Base-by-base conservation (phyloP, 169 alveolate genomes). In the Plasmodium falciparum region DNA sequence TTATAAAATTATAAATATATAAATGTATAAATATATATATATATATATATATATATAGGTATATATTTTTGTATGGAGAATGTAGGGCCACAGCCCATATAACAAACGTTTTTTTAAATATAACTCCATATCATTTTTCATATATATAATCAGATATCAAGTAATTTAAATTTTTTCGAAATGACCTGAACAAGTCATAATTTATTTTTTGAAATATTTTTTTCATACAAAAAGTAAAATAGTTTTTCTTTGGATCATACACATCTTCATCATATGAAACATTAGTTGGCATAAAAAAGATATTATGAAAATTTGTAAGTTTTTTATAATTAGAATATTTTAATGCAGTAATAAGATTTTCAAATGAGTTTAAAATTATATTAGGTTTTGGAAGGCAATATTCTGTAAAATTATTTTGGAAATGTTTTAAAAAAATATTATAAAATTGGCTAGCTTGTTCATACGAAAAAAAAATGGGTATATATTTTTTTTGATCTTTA, bases 101-200 rank as follows among this genome's bases (percentile, higher is more conserved):
- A 39, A 39, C 2, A 39, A 2, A 39, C 8, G 2, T 39, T 3
- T 39, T 39, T 3, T 39, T 39, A 39, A 5, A 39, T 39, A 2
- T 5, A 39, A 39, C 47, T 39, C 47, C 47, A 39, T 39, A 39
- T 39, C 47, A 39, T 39, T 39, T 39, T 8, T 61, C 65, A 67
- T 78, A 66, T 73, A 78, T 15, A 78, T 78, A 78, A 67, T 78
- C 89, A 33, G 70, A 15, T 66, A 78, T 78, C 54, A 78, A 59
- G 63, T 78, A 78, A 59, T 78, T 78, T 43, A 78, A 13, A 70
- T 78, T 78, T 78, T 78, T 78, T 39, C 89, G 47, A 67, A 78
- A 78, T 54, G 89, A 78, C 50, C 89, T 65, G 76, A 78, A 78
- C 72, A 78, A 66, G 76, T 78, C 89, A 66, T 78, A 78, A 49